Conservation (phyloP, 768 basidiomycete genomes). For the Hypholoma sublateritium region DNA sequence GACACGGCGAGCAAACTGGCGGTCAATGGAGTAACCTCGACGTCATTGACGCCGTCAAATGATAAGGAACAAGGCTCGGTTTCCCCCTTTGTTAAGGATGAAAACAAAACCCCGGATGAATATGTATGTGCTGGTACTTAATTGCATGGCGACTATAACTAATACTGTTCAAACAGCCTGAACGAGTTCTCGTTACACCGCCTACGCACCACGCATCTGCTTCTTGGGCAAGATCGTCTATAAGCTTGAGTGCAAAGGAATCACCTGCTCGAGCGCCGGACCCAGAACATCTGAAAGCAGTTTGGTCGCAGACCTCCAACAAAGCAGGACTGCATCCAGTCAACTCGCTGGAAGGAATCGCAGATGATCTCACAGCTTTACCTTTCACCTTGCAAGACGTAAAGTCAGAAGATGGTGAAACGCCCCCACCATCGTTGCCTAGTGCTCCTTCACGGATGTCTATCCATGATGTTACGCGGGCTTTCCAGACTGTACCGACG, state of each 20-base stretch:
- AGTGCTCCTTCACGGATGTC: slow-evolving; percentile 74
- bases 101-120: slow-evolving; percentile 53
- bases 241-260: slow-evolving; percentile 63
- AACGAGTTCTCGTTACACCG: slow-evolving; percentile 47
- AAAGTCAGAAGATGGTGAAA: slow-evolving; percentile 83
- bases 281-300: slow-evolving; percentile 81
- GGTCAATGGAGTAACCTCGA: neutral
- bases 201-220: slow-evolving; percentile 38
- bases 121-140: slow-evolving; percentile 40
- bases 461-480: slow-evolving; percentile 77
- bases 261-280: slow-evolving; percentile 69
- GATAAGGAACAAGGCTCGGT: slow-evolving; percentile 4
- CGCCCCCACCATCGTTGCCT: slow-evolving; percentile 63
- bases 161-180: slow-evolving; percentile 29
- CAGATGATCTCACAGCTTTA: slow-evolving; percentile 76
- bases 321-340: slow-evolving; percentile 64
- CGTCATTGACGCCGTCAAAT: neutral
- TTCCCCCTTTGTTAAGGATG: slow-evolving; percentile 35
- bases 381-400: slow-evolving; percentile 84
- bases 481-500: slow-evolving; percentile 83
- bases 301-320: slow-evolving; percentile 80
- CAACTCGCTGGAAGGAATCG: slow-evolving; percentile 83
- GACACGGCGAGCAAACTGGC: slow-evolving; percentile 1
- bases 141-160: slow-evolving; percentile 3
- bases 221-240: slow-evolving; percentile 57